Evolutionary conservation across 2,329 filamentous ascomycete genomes (phyloP).

Genomic region (Chaetomiaceae sp.): DNA sequence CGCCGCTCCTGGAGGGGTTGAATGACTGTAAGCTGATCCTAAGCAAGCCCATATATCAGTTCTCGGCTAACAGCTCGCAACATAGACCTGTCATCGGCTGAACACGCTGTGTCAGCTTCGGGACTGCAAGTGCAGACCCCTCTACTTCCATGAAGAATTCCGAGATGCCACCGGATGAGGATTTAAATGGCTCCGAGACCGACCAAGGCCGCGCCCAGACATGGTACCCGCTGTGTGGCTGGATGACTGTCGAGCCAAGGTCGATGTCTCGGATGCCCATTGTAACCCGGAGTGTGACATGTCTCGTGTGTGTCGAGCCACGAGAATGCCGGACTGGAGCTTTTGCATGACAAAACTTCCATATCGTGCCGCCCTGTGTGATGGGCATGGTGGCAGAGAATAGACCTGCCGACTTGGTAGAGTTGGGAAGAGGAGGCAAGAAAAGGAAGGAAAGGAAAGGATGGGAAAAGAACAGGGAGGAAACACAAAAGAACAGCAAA

Average conservation of each 20-base stretch:
- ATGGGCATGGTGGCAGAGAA: not conserved
- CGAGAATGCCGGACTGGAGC: slow-evolving; percentile 1
- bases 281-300: not conserved
- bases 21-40: slow-evolving; percentile 29
- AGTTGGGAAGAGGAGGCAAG: not conserved
- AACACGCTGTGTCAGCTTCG: slow-evolving; percentile 3
- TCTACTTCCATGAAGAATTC: not conserved
- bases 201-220: slow-evolving; percentile 3
- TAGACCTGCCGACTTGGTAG: too few relatives aligned
- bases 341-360: slow-evolving; percentile 1
- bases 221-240: not conserved
- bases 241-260: slow-evolving; percentile 1
- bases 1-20: slow-evolving; percentile 36
- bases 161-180: slow-evolving; percentile 5
- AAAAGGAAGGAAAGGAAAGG: too few relatives aligned
- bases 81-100: not conserved
- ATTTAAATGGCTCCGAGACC: not conserved
- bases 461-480: too few relatives aligned
- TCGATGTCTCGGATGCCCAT: not conserved
- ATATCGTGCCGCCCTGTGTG: not conserved
- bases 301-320: not conserved
- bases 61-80: not conserved
- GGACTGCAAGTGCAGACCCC: slow-evolving; percentile 17
- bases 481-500: too few relatives aligned
- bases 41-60: too few relatives aligned